Evolutionary conservation across 179 eudicot genomes (phyloP).

Genomic region (Corrigiola litoralis): DNA sequence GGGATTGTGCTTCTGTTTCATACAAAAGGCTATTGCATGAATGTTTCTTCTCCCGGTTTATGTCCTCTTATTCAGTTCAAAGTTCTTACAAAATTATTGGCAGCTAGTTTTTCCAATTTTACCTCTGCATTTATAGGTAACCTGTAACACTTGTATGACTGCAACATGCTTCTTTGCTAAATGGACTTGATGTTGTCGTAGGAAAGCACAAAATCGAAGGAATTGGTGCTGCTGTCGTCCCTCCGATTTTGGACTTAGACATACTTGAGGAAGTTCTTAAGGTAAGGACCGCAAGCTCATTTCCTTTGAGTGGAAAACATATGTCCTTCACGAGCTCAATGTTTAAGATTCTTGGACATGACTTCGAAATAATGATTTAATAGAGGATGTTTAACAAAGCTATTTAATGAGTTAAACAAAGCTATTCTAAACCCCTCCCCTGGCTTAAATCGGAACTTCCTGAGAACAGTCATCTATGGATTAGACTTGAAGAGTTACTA

Average conservation of each 20-base stretch:
- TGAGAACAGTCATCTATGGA: neutral
- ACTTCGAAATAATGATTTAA: no score
- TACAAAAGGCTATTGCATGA: neutral
- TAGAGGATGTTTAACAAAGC: no score
- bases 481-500: neutral
- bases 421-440: no score
- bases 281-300: constrained; percentile 26
- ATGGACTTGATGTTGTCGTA: constrained; percentile 9
- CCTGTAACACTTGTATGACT: neutral
- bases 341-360: no score
- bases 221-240: constrained; percentile 67
- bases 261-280: constrained; percentile 58
- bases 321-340: no score
- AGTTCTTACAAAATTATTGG: neutral
- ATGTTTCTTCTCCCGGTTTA: neutral
- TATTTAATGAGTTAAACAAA: no score
- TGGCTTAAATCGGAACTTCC: no score
- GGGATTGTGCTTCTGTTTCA: no score
- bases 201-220: constrained; percentile 79
- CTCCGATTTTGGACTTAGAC: constrained; percentile 38
- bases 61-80: no score
- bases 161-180: neutral
- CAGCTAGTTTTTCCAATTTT: neutral
- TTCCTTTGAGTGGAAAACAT: neutral
- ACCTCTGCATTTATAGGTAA: neutral